Evolutionary conservation across 371 early-diverging fungal genomes (phyloP), one percentile per base, ranked within the genome.

Genomic region (Mucor saturninus): DNA sequence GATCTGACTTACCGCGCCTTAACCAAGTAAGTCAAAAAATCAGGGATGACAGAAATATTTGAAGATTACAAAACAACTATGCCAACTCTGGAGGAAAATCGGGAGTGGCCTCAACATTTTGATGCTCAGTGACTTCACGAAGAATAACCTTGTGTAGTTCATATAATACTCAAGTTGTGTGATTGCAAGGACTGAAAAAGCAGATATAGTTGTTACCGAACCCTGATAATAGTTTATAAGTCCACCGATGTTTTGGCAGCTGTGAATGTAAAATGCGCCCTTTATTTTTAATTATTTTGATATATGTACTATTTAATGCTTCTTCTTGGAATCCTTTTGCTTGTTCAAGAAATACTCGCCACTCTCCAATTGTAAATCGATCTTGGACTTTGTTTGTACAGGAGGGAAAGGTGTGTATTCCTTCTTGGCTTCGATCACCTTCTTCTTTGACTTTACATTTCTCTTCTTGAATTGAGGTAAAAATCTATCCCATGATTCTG

Each of bases 401-500:
- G 96, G 97, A 63, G 98, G 97, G 91, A 96, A 95, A 15, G 92
- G 90, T 46, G 93, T 89, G 72, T 88, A 80, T 63, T 86, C 91
- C 77, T 91, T 93, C 70, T 82, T 77, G 67, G 83, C 76, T 62
- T 79, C 85, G 38, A 59, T 32, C 5, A 69, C 65, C 63, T 86
- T 87, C 77, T 91, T 93, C 75, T 89, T 85, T 43, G 87, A 78
- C 77, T 93, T 92, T 66, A 86, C 79, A 58, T 93, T 93, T 74
- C 86, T 89, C 87, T 98, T 98, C 74, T 96, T 96, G 87, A 98
- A 97, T 64, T 97, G 86, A 7, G 99, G 99, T 54, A 99, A 81
- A 83, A 98, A 99, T 54, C 99, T 86, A 61, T 98, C 98, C 99
- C 99, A 99, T 21, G 91, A 91, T 75, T 99, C 99, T 40, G 90